Conservation (phyloP, 2,329 filamentous ascomycete genomes). For the Arthroderma sp. region DNA sequence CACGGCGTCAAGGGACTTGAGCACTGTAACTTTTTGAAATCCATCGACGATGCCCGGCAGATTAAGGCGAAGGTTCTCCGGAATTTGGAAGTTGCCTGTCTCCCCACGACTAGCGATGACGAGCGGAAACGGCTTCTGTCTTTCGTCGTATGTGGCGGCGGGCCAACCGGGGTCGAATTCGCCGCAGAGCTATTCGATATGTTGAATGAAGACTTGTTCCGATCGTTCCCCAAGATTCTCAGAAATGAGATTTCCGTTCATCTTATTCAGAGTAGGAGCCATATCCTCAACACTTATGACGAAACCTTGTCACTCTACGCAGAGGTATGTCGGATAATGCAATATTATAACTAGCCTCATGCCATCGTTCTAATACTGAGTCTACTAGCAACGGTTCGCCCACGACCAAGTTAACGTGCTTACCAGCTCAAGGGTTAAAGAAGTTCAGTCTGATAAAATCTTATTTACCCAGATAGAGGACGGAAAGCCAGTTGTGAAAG, state of each 20-base stretch:
- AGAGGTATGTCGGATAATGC: constrained; percentile 54
- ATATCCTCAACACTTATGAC: constrained; percentile 97
- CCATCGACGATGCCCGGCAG: constrained; percentile 78
- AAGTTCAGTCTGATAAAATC: constrained; percentile 72
- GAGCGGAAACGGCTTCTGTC: constrained; percentile 80
- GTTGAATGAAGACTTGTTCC: constrained; percentile 81
- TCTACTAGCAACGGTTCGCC: constrained; percentile 56
- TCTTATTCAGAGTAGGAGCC: constrained; percentile 83
- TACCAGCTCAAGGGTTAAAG: constrained; percentile 85
- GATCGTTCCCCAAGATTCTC: constrained; percentile 75
- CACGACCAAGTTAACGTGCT: constrained; percentile 85
- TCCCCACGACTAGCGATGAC: constrained; percentile 84
- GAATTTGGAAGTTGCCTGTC: constrained; percentile 79
- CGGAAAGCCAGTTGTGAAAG: constrained; percentile 69
- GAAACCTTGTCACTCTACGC: constrained; percentile 87
- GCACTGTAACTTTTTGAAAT: constrained; percentile 88
- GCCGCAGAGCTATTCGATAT: constrained; percentile 93
- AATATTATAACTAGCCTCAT: constrained; percentile 12
- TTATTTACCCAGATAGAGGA: constrained; percentile 76
- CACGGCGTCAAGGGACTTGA: constrained; percentile 93
- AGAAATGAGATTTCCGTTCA: constrained; percentile 97
- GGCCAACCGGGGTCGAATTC: constrained; percentile 94
- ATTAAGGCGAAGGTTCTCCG: constrained; percentile 81
- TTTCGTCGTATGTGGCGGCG: constrained; percentile 91
- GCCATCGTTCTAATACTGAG: background rate